These are phyloP conservation scores for Cucurbita pepo DNA, from an alignment of 306 rosid species.

Conservation along the genomic window DNA sequence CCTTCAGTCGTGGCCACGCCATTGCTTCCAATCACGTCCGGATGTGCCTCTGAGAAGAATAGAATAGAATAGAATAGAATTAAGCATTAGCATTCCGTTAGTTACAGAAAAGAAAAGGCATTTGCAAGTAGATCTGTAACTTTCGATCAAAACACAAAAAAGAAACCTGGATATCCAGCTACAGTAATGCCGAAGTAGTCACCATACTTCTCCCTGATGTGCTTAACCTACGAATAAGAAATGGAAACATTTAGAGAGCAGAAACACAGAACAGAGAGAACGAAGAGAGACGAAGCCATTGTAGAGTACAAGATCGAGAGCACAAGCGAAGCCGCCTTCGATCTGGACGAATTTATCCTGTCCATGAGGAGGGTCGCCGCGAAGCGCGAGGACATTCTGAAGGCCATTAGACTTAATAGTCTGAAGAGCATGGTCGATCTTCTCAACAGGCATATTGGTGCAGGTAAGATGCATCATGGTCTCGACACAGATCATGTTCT, in stretches of 20 bases:
- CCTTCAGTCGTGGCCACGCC: constrained; percentile 67
- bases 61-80: not conserved
- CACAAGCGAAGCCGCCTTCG: constrained; percentile 90
- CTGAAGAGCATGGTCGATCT: constrained; percentile 77
- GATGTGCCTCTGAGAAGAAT: constrained; percentile 66
- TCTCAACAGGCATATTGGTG: constrained; percentile 91
- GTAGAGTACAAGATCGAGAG: constrained; percentile 58
- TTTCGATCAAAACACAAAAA: not conserved
- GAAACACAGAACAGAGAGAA: not conserved
- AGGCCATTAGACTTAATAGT: constrained; percentile 79
- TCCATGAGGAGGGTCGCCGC: constrained; percentile 96
- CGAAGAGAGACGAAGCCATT: not conserved
- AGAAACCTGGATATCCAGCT: constrained; percentile 93
- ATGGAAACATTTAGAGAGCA: not conserved
- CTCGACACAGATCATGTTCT: constrained; percentile 83
- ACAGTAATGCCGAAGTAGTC: constrained; percentile 92
- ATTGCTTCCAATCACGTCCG: constrained; percentile 53
- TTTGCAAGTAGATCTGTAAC: not conserved
- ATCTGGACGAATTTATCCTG: constrained; percentile 87
- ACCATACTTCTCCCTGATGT: constrained; percentile 56
- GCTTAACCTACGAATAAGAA: constrained; percentile 42
- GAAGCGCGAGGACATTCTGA: constrained; percentile 91
- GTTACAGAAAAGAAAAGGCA: not conserved
- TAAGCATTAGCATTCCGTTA: not conserved
- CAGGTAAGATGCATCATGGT: constrained; percentile 97